These are phyloP conservation scores for Boletus bicolor DNA, from an alignment of 768 basidiomycete genomes.

Conservation along the genomic window DNA sequence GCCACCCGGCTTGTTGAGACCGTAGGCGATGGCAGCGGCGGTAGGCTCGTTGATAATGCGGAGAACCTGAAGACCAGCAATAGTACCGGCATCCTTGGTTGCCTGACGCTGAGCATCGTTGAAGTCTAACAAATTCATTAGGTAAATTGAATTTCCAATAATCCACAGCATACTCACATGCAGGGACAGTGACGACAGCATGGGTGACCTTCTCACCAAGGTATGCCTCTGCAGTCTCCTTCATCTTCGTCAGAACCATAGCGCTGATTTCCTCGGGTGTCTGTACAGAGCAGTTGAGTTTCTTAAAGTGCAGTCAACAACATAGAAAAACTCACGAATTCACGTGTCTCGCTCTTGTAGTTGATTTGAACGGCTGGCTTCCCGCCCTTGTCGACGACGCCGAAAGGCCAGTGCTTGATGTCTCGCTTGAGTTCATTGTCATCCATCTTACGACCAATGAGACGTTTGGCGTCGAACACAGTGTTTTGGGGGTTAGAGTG, in stretches of 20 bases:
- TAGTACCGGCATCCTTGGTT: conserved; percentile 96
- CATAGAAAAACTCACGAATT: conserved; percentile 63
- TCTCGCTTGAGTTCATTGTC: conserved; percentile 80
- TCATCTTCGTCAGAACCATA: conserved; percentile 97
- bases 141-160: not conserved
- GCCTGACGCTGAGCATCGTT: conserved; percentile 99
- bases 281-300: conserved; percentile 34
- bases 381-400: conserved; percentile 70
- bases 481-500: conserved; percentile 91
- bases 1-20: conserved; percentile 92
- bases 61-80: conserved; percentile 91
- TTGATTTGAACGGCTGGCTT: conserved; percentile 78
- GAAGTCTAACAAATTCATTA: conserved; percentile 68
- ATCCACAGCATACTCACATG: conserved; percentile 51
- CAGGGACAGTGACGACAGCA: conserved; percentile 97
- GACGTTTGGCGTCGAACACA: conserved; percentile 94
- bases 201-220: conserved; percentile 95
- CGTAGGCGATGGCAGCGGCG: conserved; percentile 96
- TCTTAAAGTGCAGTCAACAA: not conserved
- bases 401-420: conserved; percentile 91
- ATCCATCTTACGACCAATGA: conserved; percentile 83
- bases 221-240: conserved; percentile 98
- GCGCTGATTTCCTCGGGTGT: conserved; percentile 93
- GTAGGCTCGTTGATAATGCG: conserved; percentile 99
- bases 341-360: conserved; percentile 74